Percentiles rank a stretch among this genome's conserved stretches.
phyloP scores from a whole-genome alignment of 345 rosid species.

The Eucalyptus sp. region DNA sequence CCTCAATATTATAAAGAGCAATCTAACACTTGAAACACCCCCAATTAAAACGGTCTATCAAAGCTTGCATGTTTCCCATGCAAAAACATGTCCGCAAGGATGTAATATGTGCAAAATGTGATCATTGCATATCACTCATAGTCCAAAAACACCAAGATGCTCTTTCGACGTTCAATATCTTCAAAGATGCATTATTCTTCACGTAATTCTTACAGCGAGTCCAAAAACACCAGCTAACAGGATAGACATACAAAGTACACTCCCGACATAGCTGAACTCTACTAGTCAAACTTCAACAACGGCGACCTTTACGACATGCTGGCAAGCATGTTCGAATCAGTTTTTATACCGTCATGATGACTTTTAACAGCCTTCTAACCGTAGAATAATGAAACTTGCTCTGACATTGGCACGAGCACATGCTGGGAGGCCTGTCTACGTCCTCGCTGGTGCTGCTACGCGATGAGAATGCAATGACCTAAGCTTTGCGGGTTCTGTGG shows the following conservation, averaged over 20 bases:
- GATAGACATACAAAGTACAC: neutral
- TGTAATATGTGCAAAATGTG: neutral
- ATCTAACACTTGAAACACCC: neutral
- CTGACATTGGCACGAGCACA: neutral
- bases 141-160: neutral
- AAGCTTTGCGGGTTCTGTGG: neutral
- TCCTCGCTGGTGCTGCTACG: neutral
- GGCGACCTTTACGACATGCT: neutral
- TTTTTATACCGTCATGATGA: neutral
- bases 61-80: neutral
- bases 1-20: neutral
- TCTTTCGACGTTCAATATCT: neutral
- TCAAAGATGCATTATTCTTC: neutral
- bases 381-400: neutral
- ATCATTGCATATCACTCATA: neutral
- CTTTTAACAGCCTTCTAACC: neutral
- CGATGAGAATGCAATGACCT: neutral
- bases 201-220: neutral
- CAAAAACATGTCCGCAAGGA: neutral
- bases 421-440: neutral
- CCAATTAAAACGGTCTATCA: neutral
- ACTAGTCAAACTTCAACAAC: neutral
- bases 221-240: neutral
- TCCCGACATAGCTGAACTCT: neutral
- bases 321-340: neutral